These are phyloP conservation scores for Kazachstania kunashirensis DNA, from an alignment of 805 yeast species.

Conservation along the genomic window DNA sequence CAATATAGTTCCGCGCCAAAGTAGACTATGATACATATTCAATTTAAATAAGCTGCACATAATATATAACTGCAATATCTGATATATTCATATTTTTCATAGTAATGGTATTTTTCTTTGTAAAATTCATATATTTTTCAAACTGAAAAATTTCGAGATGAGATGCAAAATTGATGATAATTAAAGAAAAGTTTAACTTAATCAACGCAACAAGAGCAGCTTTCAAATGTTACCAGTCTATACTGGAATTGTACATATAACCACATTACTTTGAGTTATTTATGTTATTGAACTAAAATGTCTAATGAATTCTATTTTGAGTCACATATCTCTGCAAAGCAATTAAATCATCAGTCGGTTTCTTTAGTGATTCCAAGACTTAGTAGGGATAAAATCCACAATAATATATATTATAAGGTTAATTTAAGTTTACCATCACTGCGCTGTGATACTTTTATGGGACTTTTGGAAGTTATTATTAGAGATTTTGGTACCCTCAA, in stretches of 20 bases:
- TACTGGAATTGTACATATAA: no score
- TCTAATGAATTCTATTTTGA: conserved; percentile 26
- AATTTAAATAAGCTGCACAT: background rate
- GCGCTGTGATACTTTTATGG: conserved; percentile 24
- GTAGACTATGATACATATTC: conserved; percentile 2
- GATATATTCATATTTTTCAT: no score
- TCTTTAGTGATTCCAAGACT: conserved; percentile 27
- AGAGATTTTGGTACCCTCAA: conserved; percentile 22
- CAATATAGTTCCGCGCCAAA: conserved; percentile 4
- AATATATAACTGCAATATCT: no score
- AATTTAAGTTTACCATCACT: conserved; percentile 19
- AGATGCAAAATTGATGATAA: no score
- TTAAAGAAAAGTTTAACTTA: no score
- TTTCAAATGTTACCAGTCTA: no score
- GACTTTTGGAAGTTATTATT: conserved; percentile 15
- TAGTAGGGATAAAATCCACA: conserved; percentile 25
- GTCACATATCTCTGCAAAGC: conserved; percentile 21
- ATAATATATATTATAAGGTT: conserved; percentile 25
- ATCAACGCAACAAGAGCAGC: no score
- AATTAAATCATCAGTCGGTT: conserved; percentile 27
- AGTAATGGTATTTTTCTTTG: no score
- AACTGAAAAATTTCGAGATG: no score
- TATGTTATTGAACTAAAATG: conserved; percentile 13
- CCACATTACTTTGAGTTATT: no score
- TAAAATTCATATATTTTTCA: no score